Evolutionary conservation across 768 basidiomycete genomes (phyloP).

Genomic region (Pisolithus marmoratus): DNA sequence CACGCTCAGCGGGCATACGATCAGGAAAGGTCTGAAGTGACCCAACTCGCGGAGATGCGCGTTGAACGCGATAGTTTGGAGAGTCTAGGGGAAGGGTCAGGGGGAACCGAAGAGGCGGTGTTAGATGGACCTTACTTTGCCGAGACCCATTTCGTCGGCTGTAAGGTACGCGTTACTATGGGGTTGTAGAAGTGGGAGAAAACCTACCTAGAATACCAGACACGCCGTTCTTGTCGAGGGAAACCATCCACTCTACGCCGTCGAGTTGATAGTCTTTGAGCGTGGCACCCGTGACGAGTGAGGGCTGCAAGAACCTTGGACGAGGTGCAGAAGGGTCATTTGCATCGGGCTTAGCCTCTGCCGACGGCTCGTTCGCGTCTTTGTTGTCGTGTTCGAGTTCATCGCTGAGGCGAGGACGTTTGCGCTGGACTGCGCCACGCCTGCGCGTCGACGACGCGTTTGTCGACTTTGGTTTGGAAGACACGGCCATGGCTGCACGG

Average conservation of each 20-base stretch:
- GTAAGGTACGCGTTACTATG: neutral
- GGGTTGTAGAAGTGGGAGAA: slow-evolving; percentile 10
- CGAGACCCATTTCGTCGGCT: slow-evolving; percentile 96
- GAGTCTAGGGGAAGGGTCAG: slow-evolving; percentile 48
- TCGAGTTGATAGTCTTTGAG: slow-evolving; percentile 90
- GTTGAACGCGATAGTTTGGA: slow-evolving; percentile 92
- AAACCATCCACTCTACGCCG: slow-evolving; percentile 94
- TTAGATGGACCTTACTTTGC: slow-evolving; percentile 47
- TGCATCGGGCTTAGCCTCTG: neutral
- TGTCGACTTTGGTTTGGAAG: slow-evolving; percentile 1
- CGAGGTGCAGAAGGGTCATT: slow-evolving; percentile 5
- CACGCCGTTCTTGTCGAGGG: slow-evolving; percentile 79
- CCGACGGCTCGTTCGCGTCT: slow-evolving; percentile 10
- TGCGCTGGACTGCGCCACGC: slow-evolving; percentile 8
- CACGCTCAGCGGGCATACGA: slow-evolving; percentile 92
- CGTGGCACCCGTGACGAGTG: slow-evolving; percentile 75
- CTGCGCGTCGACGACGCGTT: slow-evolving; percentile 14
- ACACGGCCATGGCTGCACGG: slow-evolving; percentile 23
- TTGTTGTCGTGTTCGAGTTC: slow-evolving; percentile 1
- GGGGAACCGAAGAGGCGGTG: neutral
- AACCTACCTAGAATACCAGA: slow-evolving; percentile 68
- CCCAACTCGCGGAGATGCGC: slow-evolving; percentile 78
- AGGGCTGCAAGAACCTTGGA: slow-evolving; percentile 62
- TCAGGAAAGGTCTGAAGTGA: slow-evolving; percentile 69
- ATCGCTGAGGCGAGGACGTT: slow-evolving; percentile 7